A percentile compares a stretch with the other conserved stretches of the same genome.
Conservation (phyloP, 2,329 filamentous ascomycete species). For the Pseudogymnoascus sp. region DNA sequence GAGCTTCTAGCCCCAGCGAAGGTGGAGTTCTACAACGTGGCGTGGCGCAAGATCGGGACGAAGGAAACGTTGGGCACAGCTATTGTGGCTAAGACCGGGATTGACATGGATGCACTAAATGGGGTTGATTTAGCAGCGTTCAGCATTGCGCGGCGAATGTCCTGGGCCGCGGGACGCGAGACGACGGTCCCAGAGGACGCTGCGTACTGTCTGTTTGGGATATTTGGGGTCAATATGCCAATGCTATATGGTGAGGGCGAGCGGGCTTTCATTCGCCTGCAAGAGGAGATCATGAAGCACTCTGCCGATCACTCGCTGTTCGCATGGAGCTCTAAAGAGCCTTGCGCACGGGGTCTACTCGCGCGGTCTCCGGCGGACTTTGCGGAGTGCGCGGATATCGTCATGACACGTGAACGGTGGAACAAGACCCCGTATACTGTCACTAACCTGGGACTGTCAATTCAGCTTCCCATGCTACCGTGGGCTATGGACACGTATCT, state of each 20-base stretch:
- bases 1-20: slow-evolving; percentile 13
- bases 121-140: slow-evolving; percentile 16
- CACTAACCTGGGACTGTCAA: slow-evolving; percentile 18
- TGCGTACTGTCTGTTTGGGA: slow-evolving; percentile 25
- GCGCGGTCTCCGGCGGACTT: slow-evolving; percentile 12
- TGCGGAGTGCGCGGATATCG: not conserved
- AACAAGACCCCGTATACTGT: slow-evolving; percentile 14
- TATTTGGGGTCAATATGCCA: slow-evolving; percentile 29
- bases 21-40: slow-evolving; percentile 12
- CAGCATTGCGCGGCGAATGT: slow-evolving; percentile 24
- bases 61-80: slow-evolving; percentile 7
- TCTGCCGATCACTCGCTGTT: slow-evolving; percentile 31
- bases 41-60: slow-evolving; percentile 13
- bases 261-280: slow-evolving; percentile 21
- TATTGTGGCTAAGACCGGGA: slow-evolving; percentile 12
- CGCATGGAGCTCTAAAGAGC: slow-evolving; percentile 18
- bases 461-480: slow-evolving; percentile 14
- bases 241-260: slow-evolving; percentile 27
- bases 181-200: slow-evolving; percentile 22
- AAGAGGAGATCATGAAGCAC: slow-evolving; percentile 25
- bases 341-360: slow-evolving; percentile 9
- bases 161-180: slow-evolving; percentile 21
- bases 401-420: not conserved
- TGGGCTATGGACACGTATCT: slow-evolving; percentile 20
- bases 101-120: slow-evolving; percentile 18